phyloP scores from a whole-genome alignment of 2,329 filamentous ascomycete species.

The Colletotrichum euphorbiae region DNA sequence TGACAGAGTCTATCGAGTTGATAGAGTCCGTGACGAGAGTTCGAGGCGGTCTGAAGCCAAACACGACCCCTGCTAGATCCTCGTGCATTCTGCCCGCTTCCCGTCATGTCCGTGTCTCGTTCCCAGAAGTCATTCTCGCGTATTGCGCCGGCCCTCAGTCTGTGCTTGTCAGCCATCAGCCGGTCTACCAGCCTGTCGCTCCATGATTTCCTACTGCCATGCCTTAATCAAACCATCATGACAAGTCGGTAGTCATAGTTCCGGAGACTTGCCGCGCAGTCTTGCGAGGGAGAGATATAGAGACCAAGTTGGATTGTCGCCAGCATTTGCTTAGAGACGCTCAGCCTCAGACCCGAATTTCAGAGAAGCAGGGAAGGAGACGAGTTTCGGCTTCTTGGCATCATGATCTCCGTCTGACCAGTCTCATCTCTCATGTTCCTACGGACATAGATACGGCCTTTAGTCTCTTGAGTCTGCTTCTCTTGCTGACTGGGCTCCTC shows the following conservation, averaged over 20 bases:
- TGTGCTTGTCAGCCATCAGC: constrained; percentile 1
- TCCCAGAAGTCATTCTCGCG: constrained; percentile 28
- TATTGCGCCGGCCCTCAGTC: constrained; percentile 20
- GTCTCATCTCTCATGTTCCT: constrained; percentile 1
- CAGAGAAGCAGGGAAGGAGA: constrained; percentile 27
- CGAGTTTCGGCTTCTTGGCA: constrained; percentile 29
- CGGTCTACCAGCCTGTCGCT: constrained; percentile 8
- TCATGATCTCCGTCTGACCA: constrained; percentile 28
- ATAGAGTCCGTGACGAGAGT: constrained; percentile 34
- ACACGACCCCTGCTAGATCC: constrained; percentile 31
- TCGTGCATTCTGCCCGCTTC: constrained; percentile 3
- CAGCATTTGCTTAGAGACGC: constrained; percentile 1
- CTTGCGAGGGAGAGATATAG: constrained; percentile 1
- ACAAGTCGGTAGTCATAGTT: constrained; percentile 10
- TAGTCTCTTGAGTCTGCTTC: constrained; percentile 10
- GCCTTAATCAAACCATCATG: constrained; percentile 22
- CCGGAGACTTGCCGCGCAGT: neutral
- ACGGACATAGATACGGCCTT: constrained; percentile 4
- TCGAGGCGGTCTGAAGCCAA: constrained; percentile 38
- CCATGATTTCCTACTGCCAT: constrained; percentile 8
- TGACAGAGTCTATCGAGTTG: constrained; percentile 20
- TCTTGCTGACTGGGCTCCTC: constrained; percentile 30
- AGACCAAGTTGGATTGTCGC: neutral
- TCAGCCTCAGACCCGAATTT: constrained; percentile 11
- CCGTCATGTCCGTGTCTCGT: constrained; percentile 19